Evolutionary conservation across 2,329 filamentous ascomycete genomes (phyloP).

Genomic region (Pseudovirgaria hyperparasitica): DNA sequence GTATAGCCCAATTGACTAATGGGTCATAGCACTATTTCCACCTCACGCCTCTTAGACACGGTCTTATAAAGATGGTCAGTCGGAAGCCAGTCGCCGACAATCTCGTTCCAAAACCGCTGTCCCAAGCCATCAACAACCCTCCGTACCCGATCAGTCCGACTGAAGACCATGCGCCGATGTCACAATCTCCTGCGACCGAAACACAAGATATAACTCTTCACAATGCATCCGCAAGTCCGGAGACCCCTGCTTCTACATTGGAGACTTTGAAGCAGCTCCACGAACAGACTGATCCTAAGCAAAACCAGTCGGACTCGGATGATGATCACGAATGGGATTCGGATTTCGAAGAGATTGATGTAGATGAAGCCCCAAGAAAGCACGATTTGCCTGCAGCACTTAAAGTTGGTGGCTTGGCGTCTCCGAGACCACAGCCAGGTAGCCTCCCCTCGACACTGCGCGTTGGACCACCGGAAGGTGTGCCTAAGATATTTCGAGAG

Average conservation of each 20-base stretch:
- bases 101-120: constrained; percentile 27
- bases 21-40: background rate
- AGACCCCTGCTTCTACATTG: constrained; percentile 3
- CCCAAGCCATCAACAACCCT: constrained; percentile 24
- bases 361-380: constrained; percentile 9
- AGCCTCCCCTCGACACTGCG: constrained; percentile 18
- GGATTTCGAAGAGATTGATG: constrained; percentile 21
- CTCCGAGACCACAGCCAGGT: constrained; percentile 7
- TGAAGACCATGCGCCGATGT: constrained; percentile 16
- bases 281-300: constrained; percentile 14
- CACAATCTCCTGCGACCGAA: too few relatives aligned
- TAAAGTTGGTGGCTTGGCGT: constrained; percentile 21
- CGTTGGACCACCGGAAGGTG: constrained; percentile 18
- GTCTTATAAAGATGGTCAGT: constrained; percentile 29
- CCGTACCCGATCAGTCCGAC: constrained; percentile 33
- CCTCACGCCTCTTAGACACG: background rate
- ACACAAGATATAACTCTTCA: too few relatives aligned
- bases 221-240: too few relatives aligned
- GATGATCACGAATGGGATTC: too few relatives aligned
- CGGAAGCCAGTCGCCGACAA: constrained; percentile 26
- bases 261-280: constrained; percentile 8
- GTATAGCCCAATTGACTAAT: constrained; percentile 1
- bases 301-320: constrained; percentile 23
- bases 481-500: constrained; percentile 17
- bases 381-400: constrained; percentile 21